Conservation (phyloP, 2,329 filamentous ascomycete genomes). For the Talaromyces sp. region DNA sequence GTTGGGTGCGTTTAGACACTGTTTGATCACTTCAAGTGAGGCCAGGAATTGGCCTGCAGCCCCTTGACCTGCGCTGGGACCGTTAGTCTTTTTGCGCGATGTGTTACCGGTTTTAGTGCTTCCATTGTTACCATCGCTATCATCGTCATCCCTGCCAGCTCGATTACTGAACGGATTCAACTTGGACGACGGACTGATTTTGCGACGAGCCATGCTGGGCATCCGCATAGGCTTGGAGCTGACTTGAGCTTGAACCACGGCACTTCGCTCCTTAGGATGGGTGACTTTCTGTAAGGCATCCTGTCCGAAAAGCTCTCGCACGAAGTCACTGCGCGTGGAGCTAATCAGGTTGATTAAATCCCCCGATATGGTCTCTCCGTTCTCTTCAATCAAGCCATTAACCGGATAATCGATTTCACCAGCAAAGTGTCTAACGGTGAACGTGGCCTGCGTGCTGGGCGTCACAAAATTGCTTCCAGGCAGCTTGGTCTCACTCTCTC, state of each 20-base stretch:
- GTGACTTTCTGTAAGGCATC: slow-evolving; percentile 87
- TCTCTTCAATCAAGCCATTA: slow-evolving; percentile 85
- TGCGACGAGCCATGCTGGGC: slow-evolving; percentile 85
- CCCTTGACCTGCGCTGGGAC: slow-evolving; percentile 61
- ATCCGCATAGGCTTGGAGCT: slow-evolving; percentile 91
- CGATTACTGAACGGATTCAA: slow-evolving; percentile 32
- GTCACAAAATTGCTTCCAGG: slow-evolving; percentile 89
- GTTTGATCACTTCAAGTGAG: slow-evolving; percentile 84
- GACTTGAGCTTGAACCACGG: slow-evolving; percentile 93
- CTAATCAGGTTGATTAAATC: slow-evolving; percentile 94
- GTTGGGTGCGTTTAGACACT: slow-evolving; percentile 74
- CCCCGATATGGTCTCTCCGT: slow-evolving; percentile 91
- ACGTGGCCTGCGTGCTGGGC: slow-evolving; percentile 73
- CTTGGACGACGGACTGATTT: slow-evolving; percentile 55
- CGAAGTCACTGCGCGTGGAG: slow-evolving; percentile 81
- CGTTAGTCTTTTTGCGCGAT: slow-evolving; percentile 39
- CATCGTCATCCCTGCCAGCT: slow-evolving; percentile 41
- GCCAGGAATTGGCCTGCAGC: slow-evolving; percentile 89
- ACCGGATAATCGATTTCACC: slow-evolving; percentile 94
- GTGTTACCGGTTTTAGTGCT: slow-evolving; percentile 27
- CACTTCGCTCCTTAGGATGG: slow-evolving; percentile 85
- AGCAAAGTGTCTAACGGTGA: slow-evolving; percentile 92
- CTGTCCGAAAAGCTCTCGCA: slow-evolving; percentile 89
- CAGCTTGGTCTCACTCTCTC: slow-evolving; percentile 68
- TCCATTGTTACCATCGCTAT: slow-evolving; percentile 35